Evolutionary conservation across 2,329 filamentous ascomycete species (phyloP).

Genomic region (Aspergillus pseudotamarii): DNA sequence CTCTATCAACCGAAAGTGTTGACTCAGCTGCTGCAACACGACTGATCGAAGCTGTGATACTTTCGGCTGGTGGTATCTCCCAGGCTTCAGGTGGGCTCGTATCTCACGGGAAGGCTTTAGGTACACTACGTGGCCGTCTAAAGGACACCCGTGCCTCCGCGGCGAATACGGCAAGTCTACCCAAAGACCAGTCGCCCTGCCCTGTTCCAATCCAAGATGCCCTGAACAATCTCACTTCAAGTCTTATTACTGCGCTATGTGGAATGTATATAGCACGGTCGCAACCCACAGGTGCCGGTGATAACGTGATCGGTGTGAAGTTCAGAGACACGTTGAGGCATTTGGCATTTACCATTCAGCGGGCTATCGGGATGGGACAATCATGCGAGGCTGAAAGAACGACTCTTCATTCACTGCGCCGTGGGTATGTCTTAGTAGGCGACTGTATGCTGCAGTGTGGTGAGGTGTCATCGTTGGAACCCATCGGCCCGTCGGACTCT

Average conservation of each 20-base stretch:
- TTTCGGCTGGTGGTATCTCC: constrained; percentile 30
- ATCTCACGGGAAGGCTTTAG: neutral
- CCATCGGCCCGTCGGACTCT: constrained; percentile 13
- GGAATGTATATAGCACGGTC: constrained; percentile 41
- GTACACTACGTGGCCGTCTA: neutral
- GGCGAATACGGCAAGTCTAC: constrained; percentile 5
- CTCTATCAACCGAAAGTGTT: constrained; percentile 38
- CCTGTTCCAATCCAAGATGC: constrained; percentile 40
- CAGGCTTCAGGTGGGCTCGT: neutral
- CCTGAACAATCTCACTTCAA: constrained; percentile 39
- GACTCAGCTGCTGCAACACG: constrained; percentile 35
- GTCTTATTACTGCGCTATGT: constrained; percentile 39
- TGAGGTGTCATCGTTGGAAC: constrained; percentile 18
- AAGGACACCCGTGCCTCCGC: constrained; percentile 25
- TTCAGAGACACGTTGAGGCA: constrained; percentile 29
- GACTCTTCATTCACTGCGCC: constrained; percentile 32
- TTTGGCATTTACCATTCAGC: constrained; percentile 29
- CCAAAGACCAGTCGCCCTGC: constrained; percentile 23
- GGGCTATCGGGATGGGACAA: constrained; percentile 22
- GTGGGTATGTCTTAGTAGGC: constrained; percentile 37
- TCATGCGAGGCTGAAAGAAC: constrained; percentile 12
- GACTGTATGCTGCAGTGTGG: constrained; percentile 33
- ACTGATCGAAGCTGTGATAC: constrained; percentile 36
- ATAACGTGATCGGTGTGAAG: constrained; percentile 23
- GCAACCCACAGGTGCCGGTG: constrained; percentile 18